Percentiles rank a stretch among this genome's conserved stretches.
phyloP scores from a whole-genome alignment of 345 rosid genomes.

The Gynandropsis gynandra region DNA sequence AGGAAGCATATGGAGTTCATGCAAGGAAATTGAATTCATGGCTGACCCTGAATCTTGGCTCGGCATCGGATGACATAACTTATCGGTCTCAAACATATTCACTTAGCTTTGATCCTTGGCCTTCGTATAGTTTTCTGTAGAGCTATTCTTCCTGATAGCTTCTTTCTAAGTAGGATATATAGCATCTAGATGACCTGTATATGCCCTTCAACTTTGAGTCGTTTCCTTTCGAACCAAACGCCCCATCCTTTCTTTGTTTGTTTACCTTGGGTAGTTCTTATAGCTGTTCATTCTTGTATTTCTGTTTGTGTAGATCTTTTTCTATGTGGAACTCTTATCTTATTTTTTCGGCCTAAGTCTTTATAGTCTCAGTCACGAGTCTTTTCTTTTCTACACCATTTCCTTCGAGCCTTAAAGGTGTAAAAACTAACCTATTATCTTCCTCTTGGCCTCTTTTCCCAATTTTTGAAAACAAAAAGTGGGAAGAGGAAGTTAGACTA shows the following conservation, averaged over 20 bases:
- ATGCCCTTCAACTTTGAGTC: constrained; percentile 29
- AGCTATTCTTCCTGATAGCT: constrained; percentile 19
- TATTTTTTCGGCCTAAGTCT: background rate
- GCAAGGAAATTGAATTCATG: constrained; percentile 16
- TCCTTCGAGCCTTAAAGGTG: constrained; percentile 20
- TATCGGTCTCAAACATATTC: constrained; percentile 26
- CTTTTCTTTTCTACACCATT: constrained; percentile 18
- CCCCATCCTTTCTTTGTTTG: constrained; percentile 4
- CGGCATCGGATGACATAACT: constrained; percentile 22
- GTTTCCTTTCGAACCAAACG: constrained; percentile 3
- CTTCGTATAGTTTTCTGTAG: constrained; percentile 26
- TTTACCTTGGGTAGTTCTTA: background rate
- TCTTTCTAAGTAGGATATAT: constrained; percentile 27
- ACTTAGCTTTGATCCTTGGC: constrained; percentile 21
- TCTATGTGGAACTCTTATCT: constrained; percentile 15
- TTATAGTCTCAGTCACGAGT: background rate
- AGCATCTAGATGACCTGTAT: constrained; percentile 27
- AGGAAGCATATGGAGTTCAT: constrained; percentile 6
- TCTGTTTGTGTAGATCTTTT: constrained; percentile 19
- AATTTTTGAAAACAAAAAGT: constrained; percentile 53
- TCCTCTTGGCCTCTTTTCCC: constrained; percentile 44
- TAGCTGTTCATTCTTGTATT: constrained; percentile 1
- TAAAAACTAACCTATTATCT: constrained; percentile 27
- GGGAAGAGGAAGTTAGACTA: constrained; percentile 36
- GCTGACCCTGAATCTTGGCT: constrained; percentile 25